Percentiles rank a stretch among this genome's conserved stretches.
phyloP scores from a whole-genome alignment of 805 yeast genomes.

The Starmerella sp. region DNA sequence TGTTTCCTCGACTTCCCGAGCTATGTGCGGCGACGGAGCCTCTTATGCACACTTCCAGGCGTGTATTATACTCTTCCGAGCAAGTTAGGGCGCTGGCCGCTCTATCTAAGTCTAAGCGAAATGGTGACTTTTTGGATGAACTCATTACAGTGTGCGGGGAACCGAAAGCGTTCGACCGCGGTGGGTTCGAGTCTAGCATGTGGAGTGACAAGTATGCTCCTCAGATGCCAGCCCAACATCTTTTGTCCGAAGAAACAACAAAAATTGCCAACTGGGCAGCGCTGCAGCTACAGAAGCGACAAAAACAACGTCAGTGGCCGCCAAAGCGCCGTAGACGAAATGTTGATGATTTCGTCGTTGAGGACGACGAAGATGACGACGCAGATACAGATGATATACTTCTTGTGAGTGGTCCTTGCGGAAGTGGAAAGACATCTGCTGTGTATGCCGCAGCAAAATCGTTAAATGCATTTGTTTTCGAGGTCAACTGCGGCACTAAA shows the following conservation, averaged over 20 bases:
- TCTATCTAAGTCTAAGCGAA: not conserved
- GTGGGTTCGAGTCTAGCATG: conserved; percentile 22
- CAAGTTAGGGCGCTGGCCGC: conserved; percentile 1
- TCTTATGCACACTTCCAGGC: not conserved
- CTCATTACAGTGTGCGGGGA: not conserved
- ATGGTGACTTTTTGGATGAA: not conserved
- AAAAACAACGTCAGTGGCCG: not conserved
- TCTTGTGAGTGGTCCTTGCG: conserved; percentile 48
- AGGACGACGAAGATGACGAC: conserved; percentile 24
- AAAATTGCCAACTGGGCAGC: conserved; percentile 12
- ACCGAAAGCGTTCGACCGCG: conserved; percentile 22
- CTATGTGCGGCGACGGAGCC: too few relatives aligned
- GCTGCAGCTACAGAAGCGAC: conserved; percentile 5
- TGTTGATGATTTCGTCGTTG: conserved; percentile 26
- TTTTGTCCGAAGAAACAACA: conserved; percentile 2
- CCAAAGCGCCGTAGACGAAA: conserved; percentile 4
- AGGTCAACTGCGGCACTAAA: conserved; percentile 62
- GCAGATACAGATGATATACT: conserved; percentile 32
- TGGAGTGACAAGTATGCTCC: conserved; percentile 27
- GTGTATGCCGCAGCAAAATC: conserved; percentile 56
- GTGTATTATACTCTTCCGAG: not conserved
- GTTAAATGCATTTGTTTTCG: conserved; percentile 62
- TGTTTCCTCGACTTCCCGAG: not conserved
- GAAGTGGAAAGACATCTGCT: conserved; percentile 69
- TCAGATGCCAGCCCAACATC: not conserved